These are phyloP conservation scores for Cyberlindnera suaveolens DNA, from an alignment of 805 yeast genomes.

Conservation along the genomic window DNA sequence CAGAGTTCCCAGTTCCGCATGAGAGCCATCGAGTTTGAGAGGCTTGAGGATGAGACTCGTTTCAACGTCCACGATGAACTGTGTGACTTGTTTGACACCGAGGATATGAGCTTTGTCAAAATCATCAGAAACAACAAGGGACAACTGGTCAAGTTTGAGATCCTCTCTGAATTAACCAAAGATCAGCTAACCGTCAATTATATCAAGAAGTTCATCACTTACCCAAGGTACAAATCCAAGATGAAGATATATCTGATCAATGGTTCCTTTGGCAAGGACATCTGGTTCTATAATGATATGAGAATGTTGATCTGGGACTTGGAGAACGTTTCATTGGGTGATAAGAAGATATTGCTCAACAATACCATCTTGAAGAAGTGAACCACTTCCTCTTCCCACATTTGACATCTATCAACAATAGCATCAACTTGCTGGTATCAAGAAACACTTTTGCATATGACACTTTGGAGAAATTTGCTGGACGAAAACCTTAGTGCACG, in stretches of 20 bases:
- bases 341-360: slow-evolving; percentile 21
- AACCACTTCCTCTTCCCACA: not conserved
- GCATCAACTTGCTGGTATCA: not conserved
- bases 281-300: slow-evolving; percentile 25
- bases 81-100: slow-evolving; percentile 12
- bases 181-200: slow-evolving; percentile 15
- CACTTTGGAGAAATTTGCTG: not conserved
- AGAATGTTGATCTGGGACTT: slow-evolving; percentile 26
- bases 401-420: not conserved
- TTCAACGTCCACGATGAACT: slow-evolving; percentile 14
- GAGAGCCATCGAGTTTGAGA: slow-evolving; percentile 17
- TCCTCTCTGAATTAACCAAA: slow-evolving; percentile 15
- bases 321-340: slow-evolving; percentile 11
- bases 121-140: slow-evolving; percentile 35
- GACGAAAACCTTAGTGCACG: not conserved
- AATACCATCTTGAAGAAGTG: slow-evolving; percentile 12
- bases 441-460: not conserved
- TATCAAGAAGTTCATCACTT: slow-evolving; percentile 34
- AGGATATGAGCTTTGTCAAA: slow-evolving; percentile 29
- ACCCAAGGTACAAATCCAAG: slow-evolving; percentile 38
- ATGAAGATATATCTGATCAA: slow-evolving; percentile 34
- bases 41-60: slow-evolving; percentile 5
- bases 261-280: slow-evolving; percentile 19
- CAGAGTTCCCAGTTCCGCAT: slow-evolving; percentile 2
- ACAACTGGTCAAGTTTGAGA: slow-evolving; percentile 32